Base-by-base conservation (phyloP, 495 filamentous ascomycete genomes). In the Penicillium pancosmium region DNA sequence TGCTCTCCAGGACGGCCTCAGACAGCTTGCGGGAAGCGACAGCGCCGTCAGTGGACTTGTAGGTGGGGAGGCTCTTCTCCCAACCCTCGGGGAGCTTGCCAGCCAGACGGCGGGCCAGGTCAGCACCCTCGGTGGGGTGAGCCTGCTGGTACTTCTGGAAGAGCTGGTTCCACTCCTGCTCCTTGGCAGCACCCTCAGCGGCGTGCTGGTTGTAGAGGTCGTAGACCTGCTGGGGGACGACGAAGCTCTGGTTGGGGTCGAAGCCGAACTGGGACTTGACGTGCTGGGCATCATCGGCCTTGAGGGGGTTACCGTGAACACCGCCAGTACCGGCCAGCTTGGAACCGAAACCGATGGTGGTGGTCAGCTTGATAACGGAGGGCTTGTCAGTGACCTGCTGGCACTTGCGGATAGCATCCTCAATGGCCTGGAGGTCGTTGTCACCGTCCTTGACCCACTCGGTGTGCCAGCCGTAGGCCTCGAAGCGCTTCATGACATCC, bases 341-440 rank as follows among this genome's bases (percentile, higher is more conserved):
- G 66, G 94, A 99, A 64, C 94, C 94, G 80, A 89, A 99, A 71
- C 94, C 94, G 71, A 99, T 99, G 74, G 90, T 99, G 68, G 94
- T 99, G 64, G 88, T 94, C 58, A 99, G 87, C 81, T 94, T 93
- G 83, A 99, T 98, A 65, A 98, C 80, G 50, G 94, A 88, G 56
- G 94, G 94, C 87, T 97, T 99, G 83, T 98, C 86, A 70, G 82
- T 98, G 78, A 96, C 90, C 55, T 87, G 81, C 82, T 93, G 85
- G 69, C 85, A 87, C 78, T 89, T 83, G 76, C 86, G 83, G 73
- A 99, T 90, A 64, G 94, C 95, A 57, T 82, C 87, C 80, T 93
- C 92, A 51, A 99, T 98, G 66, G 73, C 86, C 65, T 87, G 86
- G 56, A 96, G 85, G 77, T 99, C 91, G 75, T 89, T 75, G 80